Evolutionary conservation across 164 flowering plant species (phyloP).

Genomic region (Liquidambar formosana): DNA sequence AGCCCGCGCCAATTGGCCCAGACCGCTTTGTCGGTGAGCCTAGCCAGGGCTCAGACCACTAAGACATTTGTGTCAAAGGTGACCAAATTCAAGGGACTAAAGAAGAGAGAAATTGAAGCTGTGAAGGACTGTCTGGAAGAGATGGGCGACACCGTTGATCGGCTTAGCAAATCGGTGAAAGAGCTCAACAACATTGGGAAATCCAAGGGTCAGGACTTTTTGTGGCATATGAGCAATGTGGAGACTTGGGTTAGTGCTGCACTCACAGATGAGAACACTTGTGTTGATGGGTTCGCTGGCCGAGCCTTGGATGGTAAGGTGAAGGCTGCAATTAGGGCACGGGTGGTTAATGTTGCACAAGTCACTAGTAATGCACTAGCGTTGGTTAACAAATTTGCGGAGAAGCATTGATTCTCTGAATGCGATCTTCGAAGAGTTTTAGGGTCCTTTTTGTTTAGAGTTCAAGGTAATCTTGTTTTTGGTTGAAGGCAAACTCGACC

Average conservation of each 20-base stretch:
- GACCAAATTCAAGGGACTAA: constrained; percentile 1
- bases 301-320: constrained; percentile 29
- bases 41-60: constrained; percentile 8
- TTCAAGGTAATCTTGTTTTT: not conserved
- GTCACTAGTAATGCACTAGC: constrained; percentile 53
- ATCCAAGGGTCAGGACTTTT: constrained; percentile 19
- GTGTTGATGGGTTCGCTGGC: constrained; percentile 40
- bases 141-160: constrained; percentile 11
- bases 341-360: constrained; percentile 31
- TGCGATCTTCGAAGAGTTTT: not conserved
- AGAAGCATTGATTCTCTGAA: constrained; percentile 4
- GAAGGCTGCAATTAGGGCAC: constrained; percentile 28
- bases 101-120: constrained; percentile 5
- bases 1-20: constrained; percentile 18
- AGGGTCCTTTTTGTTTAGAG: not conserved
- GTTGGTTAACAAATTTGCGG: constrained; percentile 38
- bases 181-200: constrained; percentile 23
- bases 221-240: constrained; percentile 36
- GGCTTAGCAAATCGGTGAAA: constrained; percentile 17
- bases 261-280: constrained; percentile 37
- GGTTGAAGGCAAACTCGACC: too few relatives aligned
- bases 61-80: constrained; percentile 7
- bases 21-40: constrained; percentile 21
- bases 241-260: constrained; percentile 51
- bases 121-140: constrained; percentile 15